Percentiles rank a stretch among this genome's conserved stretches.
Conservation (phyloP, 805 yeast genomes). For the Candida montana region DNA sequence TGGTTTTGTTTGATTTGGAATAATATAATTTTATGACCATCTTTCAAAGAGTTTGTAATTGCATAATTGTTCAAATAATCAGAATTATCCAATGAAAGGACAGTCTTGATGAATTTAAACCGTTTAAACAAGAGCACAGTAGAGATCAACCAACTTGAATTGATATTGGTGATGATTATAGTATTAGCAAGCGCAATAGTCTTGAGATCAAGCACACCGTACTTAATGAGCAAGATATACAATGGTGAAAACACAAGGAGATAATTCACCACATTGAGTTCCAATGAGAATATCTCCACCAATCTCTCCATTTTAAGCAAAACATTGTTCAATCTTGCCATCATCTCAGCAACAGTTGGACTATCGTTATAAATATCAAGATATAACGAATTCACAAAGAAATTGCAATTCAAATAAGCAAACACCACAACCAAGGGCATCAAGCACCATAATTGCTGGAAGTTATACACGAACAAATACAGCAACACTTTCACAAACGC, state of each 20-base stretch:
- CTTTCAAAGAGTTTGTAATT: slow-evolving; percentile 6
- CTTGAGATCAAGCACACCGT: not conserved
- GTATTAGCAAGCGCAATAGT: slow-evolving; percentile 2
- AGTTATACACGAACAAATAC: slow-evolving; percentile 6
- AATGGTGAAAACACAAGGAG: slow-evolving; percentile 6
- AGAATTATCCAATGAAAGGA: slow-evolving; percentile 1
- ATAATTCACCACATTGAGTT: slow-evolving; percentile 7
- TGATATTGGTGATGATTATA: slow-evolving; percentile 5
- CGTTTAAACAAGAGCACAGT: slow-evolving; percentile 3
- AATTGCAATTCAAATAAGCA: slow-evolving; percentile 6
- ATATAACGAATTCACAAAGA: slow-evolving; percentile 8
- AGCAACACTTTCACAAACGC: slow-evolving; percentile 5
- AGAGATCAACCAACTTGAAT: slow-evolving; percentile 6
- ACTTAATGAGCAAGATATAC: slow-evolving; percentile 5
- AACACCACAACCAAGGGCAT: slow-evolving; percentile 4
- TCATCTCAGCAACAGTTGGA: slow-evolving; percentile 7
- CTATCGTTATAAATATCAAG: slow-evolving; percentile 7
- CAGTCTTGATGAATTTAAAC: slow-evolving; percentile 6
- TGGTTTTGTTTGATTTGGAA: slow-evolving; percentile 53
- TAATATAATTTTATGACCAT: slow-evolving; percentile 34
- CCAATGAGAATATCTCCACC: not conserved
- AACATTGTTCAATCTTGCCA: slow-evolving; percentile 5
- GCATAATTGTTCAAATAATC: slow-evolving; percentile 4
- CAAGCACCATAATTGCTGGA: not conserved
- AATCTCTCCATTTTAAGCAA: slow-evolving; percentile 3